A percentile compares a stretch with the other conserved stretches of the same genome.
Evolutionary conservation across 169 alveolate species (phyloP).

Genomic region (Plasmodium relictum): DNA sequence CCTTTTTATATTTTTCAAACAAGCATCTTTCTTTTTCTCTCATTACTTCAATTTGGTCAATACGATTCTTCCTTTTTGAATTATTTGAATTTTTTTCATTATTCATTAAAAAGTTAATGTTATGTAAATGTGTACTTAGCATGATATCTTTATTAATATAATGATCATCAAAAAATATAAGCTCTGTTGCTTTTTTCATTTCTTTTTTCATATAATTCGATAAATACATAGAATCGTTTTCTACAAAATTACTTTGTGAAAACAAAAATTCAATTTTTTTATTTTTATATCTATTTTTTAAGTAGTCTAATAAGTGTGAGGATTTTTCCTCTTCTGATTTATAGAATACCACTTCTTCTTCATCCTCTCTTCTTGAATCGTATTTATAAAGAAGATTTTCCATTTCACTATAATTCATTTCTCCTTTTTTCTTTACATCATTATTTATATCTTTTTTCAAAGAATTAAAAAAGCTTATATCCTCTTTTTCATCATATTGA

Average conservation of each 20-base stretch:
- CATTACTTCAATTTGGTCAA: slow-evolving; percentile 8
- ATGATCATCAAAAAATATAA: slow-evolving; percentile 50
- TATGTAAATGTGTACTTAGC: slow-evolving; percentile 74
- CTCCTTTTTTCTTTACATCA: background rate
- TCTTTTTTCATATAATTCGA: slow-evolving; percentile 35
- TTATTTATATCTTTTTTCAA: slow-evolving; percentile 1
- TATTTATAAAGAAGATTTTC: background rate
- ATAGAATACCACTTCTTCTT: background rate
- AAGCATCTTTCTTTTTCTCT: slow-evolving; percentile 23
- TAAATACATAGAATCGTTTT: slow-evolving; percentile 74
- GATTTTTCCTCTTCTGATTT: slow-evolving; percentile 32
- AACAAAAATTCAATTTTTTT: slow-evolving; percentile 15
- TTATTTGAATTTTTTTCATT: background rate
- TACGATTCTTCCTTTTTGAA: background rate
- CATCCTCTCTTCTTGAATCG: background rate
- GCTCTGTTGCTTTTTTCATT: slow-evolving; percentile 64
- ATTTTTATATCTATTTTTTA: slow-evolving; percentile 31
- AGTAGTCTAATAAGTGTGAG: slow-evolving; percentile 28
- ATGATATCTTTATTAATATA: slow-evolving; percentile 75
- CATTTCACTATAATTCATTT: background rate
- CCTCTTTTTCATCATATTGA: background rate
- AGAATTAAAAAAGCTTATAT: background rate
- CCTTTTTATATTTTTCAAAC: slow-evolving; percentile 11
- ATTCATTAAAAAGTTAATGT: slow-evolving; percentile 1
- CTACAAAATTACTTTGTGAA: slow-evolving; percentile 21